A percentile compares a stretch with the other conserved stretches of the same genome.
Conservation (phyloP, 176 grass and related monocot species). For the Cymbopogon citratus region DNA sequence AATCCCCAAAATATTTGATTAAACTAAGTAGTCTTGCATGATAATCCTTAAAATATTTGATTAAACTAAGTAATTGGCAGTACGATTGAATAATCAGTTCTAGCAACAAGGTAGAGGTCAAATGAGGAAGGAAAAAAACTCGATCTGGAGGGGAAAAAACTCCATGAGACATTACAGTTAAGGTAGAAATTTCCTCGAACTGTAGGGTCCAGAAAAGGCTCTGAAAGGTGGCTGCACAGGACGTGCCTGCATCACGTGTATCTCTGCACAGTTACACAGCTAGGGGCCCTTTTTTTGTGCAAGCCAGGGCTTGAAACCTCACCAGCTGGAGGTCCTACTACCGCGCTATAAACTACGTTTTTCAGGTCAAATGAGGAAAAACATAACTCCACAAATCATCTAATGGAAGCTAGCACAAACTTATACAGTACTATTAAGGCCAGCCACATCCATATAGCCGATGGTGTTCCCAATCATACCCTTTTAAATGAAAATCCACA, state of each 20-base stretch:
- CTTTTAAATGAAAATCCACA: neutral
- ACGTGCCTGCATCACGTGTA: neutral
- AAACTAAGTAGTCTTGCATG: constrained; percentile 37
- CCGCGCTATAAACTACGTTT: neutral
- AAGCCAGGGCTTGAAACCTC: neutral
- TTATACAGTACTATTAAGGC: neutral
- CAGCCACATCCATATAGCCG: neutral
- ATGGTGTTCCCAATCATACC: neutral
- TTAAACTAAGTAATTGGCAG: constrained; percentile 6
- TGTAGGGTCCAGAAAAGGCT: neutral
- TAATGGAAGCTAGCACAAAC: neutral
- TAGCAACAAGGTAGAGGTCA: constrained; percentile 8
- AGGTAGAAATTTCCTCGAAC: neutral
- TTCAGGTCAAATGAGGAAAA: neutral
- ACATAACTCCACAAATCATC: neutral
- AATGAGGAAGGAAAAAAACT: neutral
- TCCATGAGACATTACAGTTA: neutral
- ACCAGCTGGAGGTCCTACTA: neutral
- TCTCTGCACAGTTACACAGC: neutral
- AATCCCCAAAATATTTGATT: constrained; percentile 35
- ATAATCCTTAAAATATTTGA: constrained; percentile 29
- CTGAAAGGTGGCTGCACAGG: neutral
- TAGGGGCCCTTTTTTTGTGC: neutral
- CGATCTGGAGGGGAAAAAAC: neutral
- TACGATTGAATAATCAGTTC: constrained; percentile 9